A percentile compares a stretch with the other conserved stretches of the same genome.
Evolutionary conservation across 2,329 filamentous ascomycete genomes (phyloP).

Genomic region (Sclerotinia trifoliorum): DNA sequence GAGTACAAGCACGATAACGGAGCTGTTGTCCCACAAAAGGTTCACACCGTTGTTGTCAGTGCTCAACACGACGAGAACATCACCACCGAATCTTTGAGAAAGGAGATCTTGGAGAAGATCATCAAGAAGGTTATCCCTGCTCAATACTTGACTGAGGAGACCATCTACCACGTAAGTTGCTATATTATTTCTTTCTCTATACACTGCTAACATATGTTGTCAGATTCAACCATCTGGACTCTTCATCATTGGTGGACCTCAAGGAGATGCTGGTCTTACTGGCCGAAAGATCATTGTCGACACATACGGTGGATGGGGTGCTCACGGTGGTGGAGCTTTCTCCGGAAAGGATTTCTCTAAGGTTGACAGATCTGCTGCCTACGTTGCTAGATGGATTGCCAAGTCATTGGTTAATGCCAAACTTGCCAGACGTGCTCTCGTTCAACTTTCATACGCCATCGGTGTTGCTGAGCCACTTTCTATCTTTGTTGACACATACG

Average conservation of each 20-base stretch:
- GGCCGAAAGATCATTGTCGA: conserved; percentile 98
- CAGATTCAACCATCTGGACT: conserved; percentile 93
- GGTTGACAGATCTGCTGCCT: conserved; percentile 97
- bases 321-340: conserved; percentile 99
- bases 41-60: conserved; percentile 95
- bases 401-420: conserved; percentile 92
- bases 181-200: background rate
- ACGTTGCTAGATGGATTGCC: conserved; percentile 97
- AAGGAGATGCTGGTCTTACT: conserved; percentile 97
- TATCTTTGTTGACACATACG: conserved; percentile 97
- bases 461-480: conserved; percentile 97
- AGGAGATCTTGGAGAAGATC: conserved; percentile 96
- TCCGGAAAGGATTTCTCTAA: conserved; percentile 99
- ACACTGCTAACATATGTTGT: conserved; percentile 26
- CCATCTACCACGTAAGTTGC: conserved; percentile 82
- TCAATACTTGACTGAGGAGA: conserved; percentile 88
- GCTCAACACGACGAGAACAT: conserved; percentile 91
- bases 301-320: conserved; percentile 99
- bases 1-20: conserved; percentile 98
- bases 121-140: conserved; percentile 91
- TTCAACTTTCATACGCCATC: conserved; percentile 99
- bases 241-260: conserved; percentile 98
- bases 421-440: conserved; percentile 86
- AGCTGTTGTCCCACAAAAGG: conserved; percentile 85
- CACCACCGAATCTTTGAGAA: conserved; percentile 85